Percentiles rank a stretch among this genome's conserved stretches.
Evolutionary conservation across 805 yeast genomes (phyloP).

Genomic region (Wickerhamiella dianesei): DNA sequence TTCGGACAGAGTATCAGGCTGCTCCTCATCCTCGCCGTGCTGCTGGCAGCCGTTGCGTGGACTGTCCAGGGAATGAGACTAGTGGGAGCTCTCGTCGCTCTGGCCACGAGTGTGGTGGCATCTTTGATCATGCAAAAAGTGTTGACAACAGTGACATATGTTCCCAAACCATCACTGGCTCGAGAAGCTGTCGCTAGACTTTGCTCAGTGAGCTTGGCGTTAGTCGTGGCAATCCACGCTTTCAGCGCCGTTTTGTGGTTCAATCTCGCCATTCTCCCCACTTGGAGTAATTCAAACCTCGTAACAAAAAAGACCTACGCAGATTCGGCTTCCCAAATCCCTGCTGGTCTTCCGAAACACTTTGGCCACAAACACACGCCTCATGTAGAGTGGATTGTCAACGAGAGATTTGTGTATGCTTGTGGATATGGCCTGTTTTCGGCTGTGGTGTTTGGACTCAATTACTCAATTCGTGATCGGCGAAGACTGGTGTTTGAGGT

Average conservation of each 20-base stretch:
- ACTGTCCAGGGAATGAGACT: neutral
- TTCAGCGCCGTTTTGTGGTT: conserved; percentile 2
- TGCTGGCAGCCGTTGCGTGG: neutral
- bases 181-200: neutral
- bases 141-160: neutral
- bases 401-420: neutral
- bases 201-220: neutral
- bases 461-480: neutral
- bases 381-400: neutral
- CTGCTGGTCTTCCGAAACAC: conserved; percentile 4
- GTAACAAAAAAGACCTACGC: neutral
- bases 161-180: neutral
- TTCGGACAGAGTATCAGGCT: conserved; percentile 1
- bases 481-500: neutral
- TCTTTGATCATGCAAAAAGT: neutral
- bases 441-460: neutral
- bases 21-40: neutral
- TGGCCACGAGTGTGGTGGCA: neutral
- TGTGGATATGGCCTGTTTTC: neutral
- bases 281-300: neutral
- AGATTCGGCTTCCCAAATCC: conserved; percentile 1
- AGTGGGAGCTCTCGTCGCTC: neutral
- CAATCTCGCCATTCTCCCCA: neutral
- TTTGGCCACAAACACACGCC: neutral
- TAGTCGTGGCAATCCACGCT: neutral